Evolutionary conservation across 2,329 filamentous ascomycete genomes (phyloP), one percentile per base, ranked within the genome.

Genomic region (Stylonectria norvegica): DNA sequence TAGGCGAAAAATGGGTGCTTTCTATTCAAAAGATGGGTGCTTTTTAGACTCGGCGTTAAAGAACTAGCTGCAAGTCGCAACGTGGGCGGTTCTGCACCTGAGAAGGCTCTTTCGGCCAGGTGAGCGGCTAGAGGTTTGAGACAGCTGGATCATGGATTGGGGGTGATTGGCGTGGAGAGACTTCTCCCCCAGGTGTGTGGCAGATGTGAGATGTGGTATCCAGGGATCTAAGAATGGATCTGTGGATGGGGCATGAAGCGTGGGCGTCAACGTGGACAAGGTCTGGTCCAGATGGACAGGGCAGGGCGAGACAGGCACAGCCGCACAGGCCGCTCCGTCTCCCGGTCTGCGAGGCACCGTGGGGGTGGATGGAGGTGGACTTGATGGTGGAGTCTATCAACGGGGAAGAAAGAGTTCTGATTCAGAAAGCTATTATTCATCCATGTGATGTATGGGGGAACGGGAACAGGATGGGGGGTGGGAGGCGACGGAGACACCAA

Each of bases 301-400:
- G n/a, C n/a, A n/a, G n/a, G n/a, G n/a, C n/a, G n/a, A n/a, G n/a
- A n/a, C n/a, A 32, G 30, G 30, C 30, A 32, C 30, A 32, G 30
- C 17, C 30, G 30, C 30, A 17, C 17, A 19, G 30, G 30, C 15
- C 30, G 30, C 30, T 14, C 30, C 30, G 16, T 32, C 15, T 32
- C 30, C 30, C 30, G 30, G 30, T 19, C 30, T 5, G 7, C 30
- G 27, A n/a, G 14, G 49, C 49, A 56, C 53, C 53, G 53, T 56
- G 53, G 53, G 53, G 53, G 53, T 55, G 52, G 44, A 44, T 23
- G 30, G 28, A 36, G 22, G 20, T 18, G 38, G 54, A 40, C n/a
- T n/a, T n/a, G n/a, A n/a, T n/a, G 45, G 42, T 56, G 50, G 48
- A 52, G 52, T 49, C 42, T 41, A 39, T 40, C 39, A 22, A 31